These are phyloP conservation scores for Aspergillus clavatus DNA, from an alignment of 2,329 filamentous ascomycete genomes.

Conservation along the genomic window DNA sequence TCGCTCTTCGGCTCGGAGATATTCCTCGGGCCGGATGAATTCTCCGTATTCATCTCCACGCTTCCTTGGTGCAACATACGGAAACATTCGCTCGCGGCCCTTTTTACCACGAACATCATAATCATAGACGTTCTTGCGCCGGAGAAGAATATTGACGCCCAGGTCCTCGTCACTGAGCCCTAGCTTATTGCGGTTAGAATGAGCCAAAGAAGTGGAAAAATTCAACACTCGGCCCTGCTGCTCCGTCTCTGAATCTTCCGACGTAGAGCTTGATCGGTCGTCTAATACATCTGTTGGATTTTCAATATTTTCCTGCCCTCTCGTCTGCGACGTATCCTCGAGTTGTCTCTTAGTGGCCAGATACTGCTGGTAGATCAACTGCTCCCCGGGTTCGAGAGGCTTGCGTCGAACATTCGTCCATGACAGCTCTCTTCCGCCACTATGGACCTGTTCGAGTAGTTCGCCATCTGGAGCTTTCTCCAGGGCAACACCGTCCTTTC, in stretches of 20 bases:
- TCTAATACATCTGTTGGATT: constrained; percentile 68
- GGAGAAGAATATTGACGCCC: constrained; percentile 83
- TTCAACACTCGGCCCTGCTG: constrained; percentile 90
- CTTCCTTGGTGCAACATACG: constrained; percentile 72
- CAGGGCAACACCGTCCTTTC: constrained; percentile 57
- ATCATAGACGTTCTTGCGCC: constrained; percentile 86
- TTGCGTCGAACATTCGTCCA: constrained; percentile 59
- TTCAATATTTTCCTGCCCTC: constrained; percentile 64
- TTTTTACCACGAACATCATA: constrained; percentile 89
- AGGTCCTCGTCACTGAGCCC: constrained; percentile 84
- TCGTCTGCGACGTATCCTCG: constrained; percentile 70
- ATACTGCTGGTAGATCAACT: constrained; percentile 84
- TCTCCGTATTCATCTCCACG: constrained; percentile 91
- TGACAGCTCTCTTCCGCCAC: constrained; percentile 58
- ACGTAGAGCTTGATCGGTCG: constrained; percentile 78
- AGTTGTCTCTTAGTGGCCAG: constrained; percentile 82
- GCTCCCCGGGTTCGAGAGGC: constrained; percentile 68
- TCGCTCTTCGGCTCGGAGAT: constrained; percentile 84
- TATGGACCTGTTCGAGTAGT: constrained; percentile 62
- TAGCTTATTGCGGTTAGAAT: constrained; percentile 78
- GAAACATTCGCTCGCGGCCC: constrained; percentile 88
- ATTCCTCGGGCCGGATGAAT: constrained; percentile 88
- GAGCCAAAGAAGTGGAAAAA: constrained; percentile 76
- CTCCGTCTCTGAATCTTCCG: constrained; percentile 82
- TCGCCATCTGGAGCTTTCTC: constrained; percentile 54